Conservation (phyloP, 805 yeast genomes). For the Clavispora asparagi region DNA sequence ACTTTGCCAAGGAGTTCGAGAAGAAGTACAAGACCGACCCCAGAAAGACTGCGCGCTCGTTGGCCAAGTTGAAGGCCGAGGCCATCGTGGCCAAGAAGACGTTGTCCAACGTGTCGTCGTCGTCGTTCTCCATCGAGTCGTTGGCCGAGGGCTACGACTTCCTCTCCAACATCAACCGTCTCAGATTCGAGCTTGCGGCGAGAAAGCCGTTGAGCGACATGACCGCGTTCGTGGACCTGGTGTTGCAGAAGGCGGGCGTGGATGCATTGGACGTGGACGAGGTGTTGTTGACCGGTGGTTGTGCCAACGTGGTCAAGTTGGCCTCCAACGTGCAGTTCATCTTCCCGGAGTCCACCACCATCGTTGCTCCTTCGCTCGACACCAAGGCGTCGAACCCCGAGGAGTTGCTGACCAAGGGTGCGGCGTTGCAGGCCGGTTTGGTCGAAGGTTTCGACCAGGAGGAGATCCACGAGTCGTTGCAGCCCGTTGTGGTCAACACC, state of each 20-base stretch:
- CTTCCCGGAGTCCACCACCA: conserved; percentile 75
- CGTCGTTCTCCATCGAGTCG: conserved; percentile 91
- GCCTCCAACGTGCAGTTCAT: conserved; percentile 65
- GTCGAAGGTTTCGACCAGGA: conserved; percentile 78
- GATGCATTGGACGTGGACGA: conserved; percentile 86
- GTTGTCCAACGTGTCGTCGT: conserved; percentile 78
- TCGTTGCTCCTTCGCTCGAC: conserved; percentile 69
- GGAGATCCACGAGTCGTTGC: conserved; percentile 72
- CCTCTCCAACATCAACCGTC: conserved; percentile 88
- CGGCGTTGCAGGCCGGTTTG: conserved; percentile 92
- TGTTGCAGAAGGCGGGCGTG: conserved; percentile 75
- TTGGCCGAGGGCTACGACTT: conserved; percentile 92
- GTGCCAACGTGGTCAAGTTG: conserved; percentile 88
- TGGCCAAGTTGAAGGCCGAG: conserved; percentile 84
- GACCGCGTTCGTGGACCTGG: conserved; percentile 68
- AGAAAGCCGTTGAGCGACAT: conserved; percentile 73
- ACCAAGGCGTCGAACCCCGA: conserved; percentile 80
- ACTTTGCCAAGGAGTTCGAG: conserved; percentile 89
- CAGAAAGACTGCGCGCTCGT: conserved; percentile 70
- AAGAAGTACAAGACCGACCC: conserved; percentile 82
- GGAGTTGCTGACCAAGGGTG: conserved; percentile 89
- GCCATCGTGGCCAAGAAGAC: conserved; percentile 85
- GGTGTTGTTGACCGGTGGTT: conserved; percentile 89
- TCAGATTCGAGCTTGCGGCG: conserved; percentile 85
- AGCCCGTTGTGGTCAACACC: conserved; percentile 81